Evolutionary conservation across 78 protist species (phyloP).

Genomic region (Creolimax fragrantissima): DNA sequence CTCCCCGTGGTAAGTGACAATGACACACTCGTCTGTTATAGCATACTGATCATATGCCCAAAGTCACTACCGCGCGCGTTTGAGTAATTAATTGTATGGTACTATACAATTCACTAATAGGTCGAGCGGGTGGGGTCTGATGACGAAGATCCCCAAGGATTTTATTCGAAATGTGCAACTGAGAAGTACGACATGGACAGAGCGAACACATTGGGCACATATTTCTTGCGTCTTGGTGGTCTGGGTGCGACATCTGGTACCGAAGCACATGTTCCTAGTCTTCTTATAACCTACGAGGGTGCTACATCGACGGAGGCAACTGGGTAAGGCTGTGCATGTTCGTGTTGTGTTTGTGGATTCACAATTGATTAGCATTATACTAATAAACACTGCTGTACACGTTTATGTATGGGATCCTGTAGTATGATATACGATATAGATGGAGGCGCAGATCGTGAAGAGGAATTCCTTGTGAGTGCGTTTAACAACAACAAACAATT

Average conservation of each 20-base stretch:
- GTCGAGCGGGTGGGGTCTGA: not conserved
- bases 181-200: not conserved
- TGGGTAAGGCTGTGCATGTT: too few species aligned
- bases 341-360: too few species aligned
- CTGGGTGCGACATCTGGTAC: not conserved
- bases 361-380: too few species aligned
- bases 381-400: too few species aligned
- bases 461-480: not conserved
- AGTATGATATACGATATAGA: not conserved
- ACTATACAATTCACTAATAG: too few species aligned
- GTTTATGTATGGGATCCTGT: too few species aligned
- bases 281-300: not conserved
- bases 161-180: not conserved
- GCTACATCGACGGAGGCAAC: not conserved
- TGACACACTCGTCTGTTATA: too few species aligned
- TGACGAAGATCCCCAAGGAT: not conserved
- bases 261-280: not conserved
- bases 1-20: too few species aligned
- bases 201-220: not conserved
- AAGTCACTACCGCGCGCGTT: too few species aligned
- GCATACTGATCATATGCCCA: too few species aligned
- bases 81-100: too few species aligned
- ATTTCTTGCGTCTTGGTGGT: not conserved
- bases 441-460: not conserved
- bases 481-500: not conserved